Base-by-base conservation (phyloP, 2,329 filamentous ascomycete genomes). In the Neopestalotiopsis rosae region DNA sequence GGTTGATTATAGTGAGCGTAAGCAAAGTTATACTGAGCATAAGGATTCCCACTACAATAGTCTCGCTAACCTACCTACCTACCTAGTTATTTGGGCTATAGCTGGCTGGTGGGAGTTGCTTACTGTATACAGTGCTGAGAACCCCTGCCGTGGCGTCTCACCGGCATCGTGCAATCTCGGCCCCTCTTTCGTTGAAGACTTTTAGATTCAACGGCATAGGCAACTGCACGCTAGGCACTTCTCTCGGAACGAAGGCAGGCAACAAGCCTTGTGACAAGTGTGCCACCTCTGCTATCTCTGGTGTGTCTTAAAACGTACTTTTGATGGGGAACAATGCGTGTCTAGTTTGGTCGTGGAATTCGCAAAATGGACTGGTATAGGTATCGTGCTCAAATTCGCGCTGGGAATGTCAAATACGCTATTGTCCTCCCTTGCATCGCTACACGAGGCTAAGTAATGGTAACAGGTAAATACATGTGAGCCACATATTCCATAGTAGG, bases 401-500 rank as follows among this genome's bases (percentile, higher is more conserved):
- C 5, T 45, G 42, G n/a, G 42, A 45, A 45, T 45, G 42, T 17
- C 42, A 45, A 45, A 17, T 14, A 45, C 10, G 42, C 42, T 6
- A 45, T 45, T 45, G 13, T 45, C 42, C 42, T 45, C 42, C n/a
- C 42, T 45, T 14, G 14, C n/a, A n/a, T 6, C 42, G 5, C 42
- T 45, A 45, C 42, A 45, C 42, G 6, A 45, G 42, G 14, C 42
- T 45, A 45, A 45, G 42, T 17, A 45, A 45, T 17, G 42, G 42
- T 45, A 45, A 45, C 42, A 45, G n/a, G 42, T 45, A 45, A 45
- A 45, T 45, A 45, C 42, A 45, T 45, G 42, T 45, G 13, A 45
- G 14, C 68, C 68, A 70, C 7, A 66, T 13, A 24, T 68, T 68
- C 66, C 66, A 70, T 0, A 70, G 38, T 17, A 32, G 40, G 45